Evolutionary conservation across 495 filamentous ascomycete species (phyloP).

Genomic region (Evernia prunastri): DNA sequence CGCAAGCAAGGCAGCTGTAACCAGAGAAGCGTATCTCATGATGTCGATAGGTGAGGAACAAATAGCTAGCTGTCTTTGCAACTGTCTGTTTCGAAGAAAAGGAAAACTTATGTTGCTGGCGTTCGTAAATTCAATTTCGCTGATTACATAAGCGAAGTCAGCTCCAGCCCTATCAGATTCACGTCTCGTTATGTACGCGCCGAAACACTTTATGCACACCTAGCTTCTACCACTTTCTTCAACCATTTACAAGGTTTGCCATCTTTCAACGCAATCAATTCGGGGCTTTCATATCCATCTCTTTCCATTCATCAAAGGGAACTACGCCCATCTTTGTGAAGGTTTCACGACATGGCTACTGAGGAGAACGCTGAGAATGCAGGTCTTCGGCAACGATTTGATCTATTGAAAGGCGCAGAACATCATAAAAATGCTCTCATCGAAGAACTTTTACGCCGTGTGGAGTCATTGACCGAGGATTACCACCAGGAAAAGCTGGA

Average conservation of each 20-base stretch:
- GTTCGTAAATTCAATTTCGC: neutral
- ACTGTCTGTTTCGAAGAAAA: neutral
- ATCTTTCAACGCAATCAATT: neutral
- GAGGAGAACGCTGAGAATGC: conserved; percentile 22
- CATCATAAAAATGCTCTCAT: conserved; percentile 49
- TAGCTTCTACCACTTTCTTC: neutral
- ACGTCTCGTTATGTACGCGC: neutral
- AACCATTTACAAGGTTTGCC: neutral
- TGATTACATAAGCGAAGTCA: neutral
- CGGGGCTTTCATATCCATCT: neutral
- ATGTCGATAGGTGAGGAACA: neutral
- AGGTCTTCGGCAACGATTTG: conserved; percentile 42
- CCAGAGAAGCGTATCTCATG: conserved; percentile 6
- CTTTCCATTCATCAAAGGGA: neutral
- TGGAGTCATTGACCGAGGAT: conserved; percentile 42
- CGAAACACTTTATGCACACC: neutral
- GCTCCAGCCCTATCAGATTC: neutral
- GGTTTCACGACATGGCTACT: conserved; percentile 17
- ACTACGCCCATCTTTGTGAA: neutral
- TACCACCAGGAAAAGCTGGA: conserved; percentile 46
- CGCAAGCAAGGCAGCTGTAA: conserved; percentile 46
- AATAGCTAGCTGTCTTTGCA: neutral
- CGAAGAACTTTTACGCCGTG: conserved; percentile 46
- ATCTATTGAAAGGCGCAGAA: conserved; percentile 41
- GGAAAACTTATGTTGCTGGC: neutral